Conservation (phyloP, 2,329 filamentous ascomycete species). For the Xylariales sp. region DNA sequence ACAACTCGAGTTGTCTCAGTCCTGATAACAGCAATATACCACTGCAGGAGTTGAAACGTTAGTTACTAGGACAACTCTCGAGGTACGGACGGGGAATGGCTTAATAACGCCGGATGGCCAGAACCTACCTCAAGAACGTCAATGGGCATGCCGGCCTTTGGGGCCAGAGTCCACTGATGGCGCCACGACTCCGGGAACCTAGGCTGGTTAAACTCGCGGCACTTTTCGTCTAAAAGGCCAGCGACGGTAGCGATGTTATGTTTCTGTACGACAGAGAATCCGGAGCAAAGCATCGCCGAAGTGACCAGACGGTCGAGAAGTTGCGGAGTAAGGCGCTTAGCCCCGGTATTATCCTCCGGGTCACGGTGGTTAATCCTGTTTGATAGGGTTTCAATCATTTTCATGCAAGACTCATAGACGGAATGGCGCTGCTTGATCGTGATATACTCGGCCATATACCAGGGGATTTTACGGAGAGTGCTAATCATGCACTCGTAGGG, state of each 20-base stretch:
- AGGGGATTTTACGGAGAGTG: conserved; percentile 71
- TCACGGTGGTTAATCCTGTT: conserved; percentile 55
- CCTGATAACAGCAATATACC: conserved; percentile 67
- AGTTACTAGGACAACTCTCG: conserved; percentile 1
- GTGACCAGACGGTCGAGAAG: conserved; percentile 65
- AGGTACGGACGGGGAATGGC: neutral
- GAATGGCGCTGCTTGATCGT: conserved; percentile 67
- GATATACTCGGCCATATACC: conserved; percentile 67
- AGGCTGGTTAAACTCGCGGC: conserved; percentile 60
- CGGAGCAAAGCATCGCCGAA: conserved; percentile 67
- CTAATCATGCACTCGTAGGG: conserved; percentile 74
- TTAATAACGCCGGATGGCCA: neutral
- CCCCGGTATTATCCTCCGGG: neutral
- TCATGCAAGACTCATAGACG: conserved; percentile 62
- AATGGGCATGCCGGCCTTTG: conserved; percentile 60
- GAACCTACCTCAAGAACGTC: conserved; percentile 67
- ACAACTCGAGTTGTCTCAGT: conserved; percentile 61
- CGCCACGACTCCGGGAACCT: conserved; percentile 61
- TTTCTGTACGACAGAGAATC: conserved; percentile 71
- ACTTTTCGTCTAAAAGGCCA: conserved; percentile 52
- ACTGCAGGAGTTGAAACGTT: conserved; percentile 54
- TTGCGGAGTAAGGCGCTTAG: conserved; percentile 61
- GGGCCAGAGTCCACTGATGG: conserved; percentile 63
- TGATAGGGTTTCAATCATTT: conserved; percentile 61
- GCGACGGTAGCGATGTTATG: conserved; percentile 64